Evolutionary conservation across 2,329 filamentous ascomycete species (phyloP).

Genomic region (Dothistroma septosporum): DNA sequence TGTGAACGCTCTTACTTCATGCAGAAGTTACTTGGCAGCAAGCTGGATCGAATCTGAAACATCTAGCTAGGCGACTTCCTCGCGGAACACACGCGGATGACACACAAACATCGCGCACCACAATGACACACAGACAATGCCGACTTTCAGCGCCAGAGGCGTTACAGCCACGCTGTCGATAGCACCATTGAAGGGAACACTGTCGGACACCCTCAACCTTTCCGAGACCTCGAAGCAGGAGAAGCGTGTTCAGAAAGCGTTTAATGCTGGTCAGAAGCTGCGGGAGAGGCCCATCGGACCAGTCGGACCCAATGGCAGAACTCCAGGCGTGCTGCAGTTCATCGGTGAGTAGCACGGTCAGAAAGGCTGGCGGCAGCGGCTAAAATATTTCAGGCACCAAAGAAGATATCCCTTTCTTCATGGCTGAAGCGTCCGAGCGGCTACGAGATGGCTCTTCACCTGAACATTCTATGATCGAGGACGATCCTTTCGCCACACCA

Average conservation of each 20-base stretch:
- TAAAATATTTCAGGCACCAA: conserved; percentile 3
- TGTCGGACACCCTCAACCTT: conserved; percentile 20
- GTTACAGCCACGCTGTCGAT: conserved; percentile 27
- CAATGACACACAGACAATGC: conserved; percentile 23
- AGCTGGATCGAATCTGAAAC: not conserved
- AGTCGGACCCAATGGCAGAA: conserved; percentile 18
- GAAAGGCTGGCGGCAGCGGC: not conserved
- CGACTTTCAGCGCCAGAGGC: conserved; percentile 29
- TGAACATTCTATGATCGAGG: not conserved
- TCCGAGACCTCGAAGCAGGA: conserved; percentile 16
- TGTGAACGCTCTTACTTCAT: not conserved
- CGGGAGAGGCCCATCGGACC: conserved; percentile 17
- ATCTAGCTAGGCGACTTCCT: not conserved
- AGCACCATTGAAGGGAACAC: conserved; percentile 21
- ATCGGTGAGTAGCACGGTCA: conserved; percentile 23
- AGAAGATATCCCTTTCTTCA: conserved; percentile 32
- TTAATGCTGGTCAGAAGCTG: conserved; percentile 20
- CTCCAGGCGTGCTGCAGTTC: conserved; percentile 28
- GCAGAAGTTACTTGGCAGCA: not conserved
- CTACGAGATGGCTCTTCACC: not conserved
- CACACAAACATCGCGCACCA: not conserved
- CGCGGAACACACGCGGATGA: not conserved
- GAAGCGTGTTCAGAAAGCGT: conserved; percentile 19
- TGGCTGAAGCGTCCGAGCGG: conserved; percentile 29
- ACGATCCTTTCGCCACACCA: not conserved